Evolutionary conservation across 2,329 filamentous ascomycete genomes (phyloP), one percentile per base, ranked within the genome.

Genomic region (Mycosphaerella sp.): DNA sequence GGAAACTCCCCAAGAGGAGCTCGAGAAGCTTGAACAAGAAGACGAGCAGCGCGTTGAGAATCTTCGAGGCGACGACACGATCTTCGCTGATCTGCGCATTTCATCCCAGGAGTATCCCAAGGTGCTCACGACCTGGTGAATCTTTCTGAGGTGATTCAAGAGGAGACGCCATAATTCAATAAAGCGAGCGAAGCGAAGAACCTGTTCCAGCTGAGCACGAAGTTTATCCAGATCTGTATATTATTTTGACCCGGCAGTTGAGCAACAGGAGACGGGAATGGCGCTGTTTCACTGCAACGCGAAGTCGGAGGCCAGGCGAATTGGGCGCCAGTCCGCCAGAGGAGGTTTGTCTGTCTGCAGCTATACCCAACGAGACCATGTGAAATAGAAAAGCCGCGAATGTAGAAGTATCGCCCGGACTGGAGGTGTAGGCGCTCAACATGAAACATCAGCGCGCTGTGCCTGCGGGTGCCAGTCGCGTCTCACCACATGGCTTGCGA

Each of bases 1-100:
- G 63, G 80, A 83, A 58, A 79, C 83, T 2, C 84, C 86, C 0
- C 73, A 77, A n/a, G 82, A 88, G 59, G 85, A 89, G 62, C 68
- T 95, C 44, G 82, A 90, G 67, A 81, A 84, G 66, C 72, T 95
- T 2, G 87, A 89, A 67, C 78, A 85, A 10, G 87, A 92, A 66
- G 87, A 93, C 61, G 77, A 84, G 57, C 72, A 83, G 54, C 78
- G 87, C 6, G 82, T 89, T 67, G 75, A 78, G 65, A 71, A 80
- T 61, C 70, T 85, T 10, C 70, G 76, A 61, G 80, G 80, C 46
- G 78, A 84, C 56, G 76, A 83, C 55, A 75, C 80, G 2, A 72
- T 86, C 47, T 85, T 83, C 64, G 73, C 77, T 9, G 83, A 85
- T 66, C 68, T 86, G 36, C 72, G 78, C 4, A 71, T 83, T 44